Evolutionary conservation across 345 rosid genomes (phyloP).

Genomic region (Salix arbutifolia): DNA sequence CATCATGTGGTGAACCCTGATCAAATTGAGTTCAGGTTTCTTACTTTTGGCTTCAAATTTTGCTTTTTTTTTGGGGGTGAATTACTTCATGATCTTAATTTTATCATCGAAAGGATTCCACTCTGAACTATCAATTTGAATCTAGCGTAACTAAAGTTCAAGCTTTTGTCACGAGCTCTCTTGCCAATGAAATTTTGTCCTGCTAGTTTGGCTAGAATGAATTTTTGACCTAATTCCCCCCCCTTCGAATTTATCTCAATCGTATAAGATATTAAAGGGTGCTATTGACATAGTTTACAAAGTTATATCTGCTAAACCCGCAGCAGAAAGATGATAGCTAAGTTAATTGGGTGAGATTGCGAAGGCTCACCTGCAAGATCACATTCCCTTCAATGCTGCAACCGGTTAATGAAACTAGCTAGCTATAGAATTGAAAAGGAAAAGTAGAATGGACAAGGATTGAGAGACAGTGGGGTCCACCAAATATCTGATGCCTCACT

Average conservation of each 20-base stretch:
- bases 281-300: not conserved
- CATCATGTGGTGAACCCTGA: too few relatives aligned
- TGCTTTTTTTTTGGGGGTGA: too few relatives aligned
- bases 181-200: not conserved
- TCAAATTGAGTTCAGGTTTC: too few relatives aligned
- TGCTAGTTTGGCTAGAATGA: too few relatives aligned
- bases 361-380: constrained; percentile 28
- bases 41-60: too few relatives aligned
- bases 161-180: not conserved
- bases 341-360: constrained; percentile 43
- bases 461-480: constrained; percentile 52
- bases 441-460: constrained; percentile 10
- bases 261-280: not conserved
- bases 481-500: constrained; percentile 64
- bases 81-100: too few relatives aligned
- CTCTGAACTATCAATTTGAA: not conserved
- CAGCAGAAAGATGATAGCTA: not conserved
- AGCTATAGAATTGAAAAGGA: not conserved
- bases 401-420: not conserved
- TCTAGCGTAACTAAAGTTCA: not conserved
- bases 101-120: too few relatives aligned
- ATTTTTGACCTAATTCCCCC: not conserved
- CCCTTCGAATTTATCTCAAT: not conserved
- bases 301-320: not conserved
- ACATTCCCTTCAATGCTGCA: not conserved